Base-by-base conservation (phyloP, 352 stramenopile genomes). In the Globisporangium acanthophoron region DNA sequence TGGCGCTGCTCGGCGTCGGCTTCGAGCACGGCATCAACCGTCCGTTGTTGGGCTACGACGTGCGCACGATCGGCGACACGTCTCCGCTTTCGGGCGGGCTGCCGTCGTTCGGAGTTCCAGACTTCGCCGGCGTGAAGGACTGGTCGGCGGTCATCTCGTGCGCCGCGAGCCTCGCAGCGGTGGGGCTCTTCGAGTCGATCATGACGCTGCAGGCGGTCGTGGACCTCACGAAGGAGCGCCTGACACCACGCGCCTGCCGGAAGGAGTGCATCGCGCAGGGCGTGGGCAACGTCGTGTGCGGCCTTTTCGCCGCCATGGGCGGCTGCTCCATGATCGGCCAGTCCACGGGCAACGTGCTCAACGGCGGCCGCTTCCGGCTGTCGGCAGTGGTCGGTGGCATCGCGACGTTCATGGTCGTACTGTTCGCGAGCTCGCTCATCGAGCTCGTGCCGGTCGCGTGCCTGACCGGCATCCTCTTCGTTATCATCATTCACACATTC, bases 311-410 rank as follows among this genome's bases (percentile, higher is more conserved):
- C 11, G 90, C 87, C 41, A 97, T 98, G 80, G 96, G 92, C 56
- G 94, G 94, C 33, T 97, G 92, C 65, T 96, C 91, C 9, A 93
- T 98, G 61, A 97, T 98, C 52, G 96, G 93, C 5, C 96, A 96
- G 75, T 96, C 86, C 1, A 95, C 86, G 13, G 88, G 91, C 41
- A 97, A 96, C 57, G 78, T 96, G 39, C 64, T 94, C 51, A 96
- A 96, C 67, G 89, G 89, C 46, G 89, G 72, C 3, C 71, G 72
- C 27, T 71, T 83, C 56, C 76, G 89, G 1, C 60, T 97, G 1
- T 92, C 78, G 35, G 77, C 75, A 2, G 82, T 90, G 29, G 65
- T 88, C 24, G 62, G 80, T 31, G 88, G 73, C 3, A n/a, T 96
- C 18, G 66, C 55, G 18, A 90, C 73, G 3, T 88, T 89, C 54